Evolutionary conservation across 331 rosid genomes (phyloP).

Genomic region (Saraca asoca): DNA sequence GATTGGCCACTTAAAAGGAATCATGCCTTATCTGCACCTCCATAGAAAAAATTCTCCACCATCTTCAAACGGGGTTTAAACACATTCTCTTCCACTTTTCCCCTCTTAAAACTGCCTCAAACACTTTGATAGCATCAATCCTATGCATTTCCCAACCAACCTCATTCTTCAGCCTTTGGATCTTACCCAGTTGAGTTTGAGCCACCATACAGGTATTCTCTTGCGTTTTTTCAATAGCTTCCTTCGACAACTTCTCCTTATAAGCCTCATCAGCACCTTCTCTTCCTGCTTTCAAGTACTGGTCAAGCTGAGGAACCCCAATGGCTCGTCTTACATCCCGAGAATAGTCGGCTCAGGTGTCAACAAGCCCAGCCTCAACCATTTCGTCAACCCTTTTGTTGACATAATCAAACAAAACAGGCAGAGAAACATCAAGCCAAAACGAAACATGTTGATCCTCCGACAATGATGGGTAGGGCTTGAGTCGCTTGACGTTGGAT

Average conservation of each 20-base stretch:
- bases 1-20: no score
- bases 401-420: constrained; percentile 12
- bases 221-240: not conserved
- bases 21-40: no score
- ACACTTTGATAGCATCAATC: constrained; percentile 20
- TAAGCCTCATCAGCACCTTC: not conserved
- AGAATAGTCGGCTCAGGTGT: not conserved
- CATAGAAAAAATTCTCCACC: not conserved
- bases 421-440: constrained; percentile 24
- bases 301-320: constrained; percentile 14
- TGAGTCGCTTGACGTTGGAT: no score
- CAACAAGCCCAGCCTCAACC: constrained; percentile 23
- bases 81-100: constrained; percentile 13
- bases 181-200: constrained; percentile 16
- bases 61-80: constrained; percentile 1
- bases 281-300: not conserved
- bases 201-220: constrained; percentile 18
- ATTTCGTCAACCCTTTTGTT: constrained; percentile 31
- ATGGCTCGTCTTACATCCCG: constrained; percentile 25
- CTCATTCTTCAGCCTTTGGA: not conserved
- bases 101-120: constrained; percentile 13
- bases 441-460: constrained; percentile 29
- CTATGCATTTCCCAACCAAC: constrained; percentile 24
- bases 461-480: constrained; percentile 18
- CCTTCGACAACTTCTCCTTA: not conserved